phyloP scores from a whole-genome alignment of 306 rosid species.

The Ochetophila trinervis region DNA sequence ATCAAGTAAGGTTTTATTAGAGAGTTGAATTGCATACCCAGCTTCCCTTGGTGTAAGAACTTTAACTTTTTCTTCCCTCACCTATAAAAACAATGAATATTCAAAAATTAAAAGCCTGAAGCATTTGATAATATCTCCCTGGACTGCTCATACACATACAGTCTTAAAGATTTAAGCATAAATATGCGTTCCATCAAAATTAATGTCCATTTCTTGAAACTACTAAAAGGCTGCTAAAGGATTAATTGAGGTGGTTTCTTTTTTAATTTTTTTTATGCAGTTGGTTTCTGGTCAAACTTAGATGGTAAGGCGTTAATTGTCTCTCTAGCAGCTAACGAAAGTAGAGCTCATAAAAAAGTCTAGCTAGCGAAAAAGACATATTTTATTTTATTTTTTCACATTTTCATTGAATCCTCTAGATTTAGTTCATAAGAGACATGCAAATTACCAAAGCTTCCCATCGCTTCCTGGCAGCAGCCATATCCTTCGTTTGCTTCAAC shows the following conservation, averaged over 20 bases:
- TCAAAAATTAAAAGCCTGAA: conserved; percentile 7
- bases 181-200: too few relatives aligned
- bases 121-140: neutral
- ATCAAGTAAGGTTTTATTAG: conserved; percentile 84
- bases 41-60: conserved; percentile 83
- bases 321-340: too few relatives aligned
- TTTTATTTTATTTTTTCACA: neutral
- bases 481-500: conserved; percentile 84
- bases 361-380: too few relatives aligned
- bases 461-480: conserved; percentile 95
- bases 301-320: too few relatives aligned
- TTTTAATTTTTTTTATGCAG: too few relatives aligned
- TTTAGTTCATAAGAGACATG: neutral
- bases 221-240: too few relatives aligned
- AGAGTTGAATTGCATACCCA: conserved; percentile 90
- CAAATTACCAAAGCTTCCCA: conserved; percentile 89
- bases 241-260: too few relatives aligned
- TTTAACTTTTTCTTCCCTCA: conserved; percentile 80
- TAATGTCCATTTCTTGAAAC: too few relatives aligned
- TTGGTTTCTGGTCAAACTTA: too few relatives aligned
- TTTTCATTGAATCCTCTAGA: neutral
- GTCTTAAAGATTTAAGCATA: too few relatives aligned
- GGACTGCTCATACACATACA: neutral
- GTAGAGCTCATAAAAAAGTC: too few relatives aligned
- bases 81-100: conserved; percentile 34